phyloP scores from a whole-genome alignment of 495 filamentous ascomycete genomes.

The Rhypophila decipiens region DNA sequence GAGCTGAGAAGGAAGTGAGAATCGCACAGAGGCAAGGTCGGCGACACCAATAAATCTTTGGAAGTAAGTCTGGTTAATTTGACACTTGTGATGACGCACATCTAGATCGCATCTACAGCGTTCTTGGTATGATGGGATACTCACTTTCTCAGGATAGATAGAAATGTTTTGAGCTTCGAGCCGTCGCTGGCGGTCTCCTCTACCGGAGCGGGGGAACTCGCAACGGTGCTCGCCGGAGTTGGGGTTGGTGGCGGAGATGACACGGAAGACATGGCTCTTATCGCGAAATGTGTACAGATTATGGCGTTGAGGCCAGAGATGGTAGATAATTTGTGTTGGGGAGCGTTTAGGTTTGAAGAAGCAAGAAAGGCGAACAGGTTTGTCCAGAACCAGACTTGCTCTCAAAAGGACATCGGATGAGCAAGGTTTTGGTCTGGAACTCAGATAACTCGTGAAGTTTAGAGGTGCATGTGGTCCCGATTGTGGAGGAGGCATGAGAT shows the following conservation, averaged over 20 bases:
- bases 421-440: neutral
- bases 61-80: constrained; percentile 4
- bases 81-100: neutral
- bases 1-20: constrained; percentile 91
- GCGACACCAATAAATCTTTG: constrained; percentile 84
- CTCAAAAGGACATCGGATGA: no score
- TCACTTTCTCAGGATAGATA: constrained; percentile 77
- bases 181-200: constrained; percentile 69
- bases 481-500: neutral
- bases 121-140: no score
- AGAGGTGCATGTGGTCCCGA: neutral
- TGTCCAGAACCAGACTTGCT: no score
- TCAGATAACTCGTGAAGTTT: neutral
- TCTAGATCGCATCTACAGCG: neutral
- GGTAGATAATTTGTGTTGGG: no score
- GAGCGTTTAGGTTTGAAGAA: no score
- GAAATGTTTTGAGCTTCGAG: constrained; percentile 76
- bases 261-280: neutral
- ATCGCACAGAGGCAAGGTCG: constrained; percentile 91
- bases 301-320: no score
- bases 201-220: constrained; percentile 3
- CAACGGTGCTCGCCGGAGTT: constrained; percentile 3
- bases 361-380: no score
- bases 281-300: neutral
- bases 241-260: constrained; percentile 6